Base-by-base conservation (phyloP, 331 rosid genomes). In the Prunus yedoensis region DNA sequence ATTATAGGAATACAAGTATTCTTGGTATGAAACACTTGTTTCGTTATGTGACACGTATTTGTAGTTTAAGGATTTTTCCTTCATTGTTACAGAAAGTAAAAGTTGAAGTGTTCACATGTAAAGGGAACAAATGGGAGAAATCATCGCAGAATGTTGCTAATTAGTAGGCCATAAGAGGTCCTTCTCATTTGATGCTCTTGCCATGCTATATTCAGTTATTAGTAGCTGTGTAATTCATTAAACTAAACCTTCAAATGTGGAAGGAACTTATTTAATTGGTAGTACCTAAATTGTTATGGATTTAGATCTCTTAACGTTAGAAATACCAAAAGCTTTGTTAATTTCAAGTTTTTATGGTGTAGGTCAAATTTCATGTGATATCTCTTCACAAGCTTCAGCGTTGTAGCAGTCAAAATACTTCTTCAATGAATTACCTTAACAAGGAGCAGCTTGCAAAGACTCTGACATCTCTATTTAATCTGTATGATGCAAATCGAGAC, bases 381-480 rank as follows among this genome's bases (percentile, higher is more conserved):
- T 91, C 97, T 64, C 91, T 87, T 84, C 77, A 83, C 88, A 90
- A 77, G 84, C 93, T 94, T 64, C 73, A 78, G 61, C 49, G 79
- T 77, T 78, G 84, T 69, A 80, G 85, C 68, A 81, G 84, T 82
- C 84, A 89, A 64, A 88, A 86, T 71, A 82, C 83, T 6, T 81
- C 96, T 82, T 89, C 98, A 68, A 64, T 85, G 79, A 96, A 83
- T 78, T 86, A 90, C 84, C 97, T 94, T 67, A 91, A 90, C 87
- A 70, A 81, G 96, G 97, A 94, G 75, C 98, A 91, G 82, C 97
- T 94, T 68, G 79, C 92, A 3, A 94, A 94, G 89, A 76, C 98
- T 41, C 79, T 94, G 83, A 58, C 90, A 30, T 83, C 96, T 62
- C 82, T 94, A 45, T 83, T 86, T 43, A 80, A 83, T 83, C 77